Conservation (phyloP, 2,329 filamentous ascomycete genomes). For the Drechslerella coelobrocha region DNA sequence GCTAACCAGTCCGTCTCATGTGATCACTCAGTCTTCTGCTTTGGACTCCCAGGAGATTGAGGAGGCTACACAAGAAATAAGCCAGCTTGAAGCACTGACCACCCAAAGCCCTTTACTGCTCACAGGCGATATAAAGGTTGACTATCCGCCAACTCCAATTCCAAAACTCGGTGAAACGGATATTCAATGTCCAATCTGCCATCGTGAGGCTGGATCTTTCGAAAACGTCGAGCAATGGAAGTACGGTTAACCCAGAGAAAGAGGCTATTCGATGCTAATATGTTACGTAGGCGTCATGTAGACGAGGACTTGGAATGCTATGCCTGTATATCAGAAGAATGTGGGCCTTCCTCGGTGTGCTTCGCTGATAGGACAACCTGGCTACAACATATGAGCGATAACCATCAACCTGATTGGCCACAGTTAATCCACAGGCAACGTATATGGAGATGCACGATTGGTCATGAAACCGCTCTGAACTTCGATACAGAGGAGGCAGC, state of each 20-base stretch:
- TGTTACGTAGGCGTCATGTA: neutral
- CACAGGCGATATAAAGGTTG: neutral
- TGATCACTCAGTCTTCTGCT: too few relatives aligned
- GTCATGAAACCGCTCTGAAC: neutral
- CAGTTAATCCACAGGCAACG: conserved; percentile 1
- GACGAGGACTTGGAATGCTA: neutral
- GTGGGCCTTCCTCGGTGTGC: neutral
- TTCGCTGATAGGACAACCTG: neutral
- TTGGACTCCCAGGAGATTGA: too few relatives aligned
- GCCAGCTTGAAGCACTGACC: too few relatives aligned
- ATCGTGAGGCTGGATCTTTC: neutral
- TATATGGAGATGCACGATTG: conserved; percentile 3
- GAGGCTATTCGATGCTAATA: neutral
- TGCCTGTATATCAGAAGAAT: neutral
- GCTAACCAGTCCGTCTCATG: too few relatives aligned
- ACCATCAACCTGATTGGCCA: neutral
- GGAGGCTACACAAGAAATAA: neutral
- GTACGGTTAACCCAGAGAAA: too few relatives aligned
- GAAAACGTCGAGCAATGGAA: neutral
- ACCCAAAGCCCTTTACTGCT: neutral
- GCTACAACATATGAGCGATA: neutral
- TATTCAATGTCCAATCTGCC: neutral
- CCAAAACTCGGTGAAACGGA: neutral
- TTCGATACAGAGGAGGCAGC: neutral
- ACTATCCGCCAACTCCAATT: neutral